Evolutionary conservation across 208 protist genomes (phyloP), one percentile per base, ranked within the genome.

Genomic region (Kentomonas sorsogonicus): DNA sequence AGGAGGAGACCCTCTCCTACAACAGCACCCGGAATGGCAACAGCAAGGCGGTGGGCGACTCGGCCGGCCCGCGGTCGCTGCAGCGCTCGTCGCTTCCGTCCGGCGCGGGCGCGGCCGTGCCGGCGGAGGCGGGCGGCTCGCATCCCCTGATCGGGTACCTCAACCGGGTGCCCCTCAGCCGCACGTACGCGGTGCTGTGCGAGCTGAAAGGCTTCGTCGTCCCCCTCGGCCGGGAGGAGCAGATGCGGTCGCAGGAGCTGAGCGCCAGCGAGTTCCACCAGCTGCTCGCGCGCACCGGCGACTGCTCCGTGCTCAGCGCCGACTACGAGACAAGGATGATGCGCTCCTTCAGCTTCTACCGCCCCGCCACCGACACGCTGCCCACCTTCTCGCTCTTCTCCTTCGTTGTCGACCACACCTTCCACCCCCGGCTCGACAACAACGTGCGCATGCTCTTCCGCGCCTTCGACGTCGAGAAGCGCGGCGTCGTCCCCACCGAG

Each of bases 121-220:
- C 33, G 0, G 23, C 22, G 13, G 41, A 47, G 3, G 36, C 26
- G 36, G 27, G 6, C 0, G n/a, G 30, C 18, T 18, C 72, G 48
- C 79, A 83, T 47, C 84, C 84, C 1, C 39, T 91, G 7, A 34
- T 86, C 51, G 84, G 84, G n/a, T 82, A 77, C 41, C 57, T 86
- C 13, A 72, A 64, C 48, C 63, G 69, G 26, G 46, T 77, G 1
- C 70, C 77, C 0, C 62, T 91, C 15, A 68, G 68, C 23, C 65
- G 77, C 4, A 53, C 84, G 23, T 84, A 77, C 65, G 46, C 33
- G 7, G 79, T 75, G 5, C 41, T 91, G 15, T 38, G 55, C 3
- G 20, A 41, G 9, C 29, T 70, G 9, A 80, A 77, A 45, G 55
- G 52, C 1, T 34, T 16, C 51, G 34, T 61, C 9, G 40, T 66